Conservation (phyloP, 306 rosid genomes). For the Ochetophila trinervis region DNA sequence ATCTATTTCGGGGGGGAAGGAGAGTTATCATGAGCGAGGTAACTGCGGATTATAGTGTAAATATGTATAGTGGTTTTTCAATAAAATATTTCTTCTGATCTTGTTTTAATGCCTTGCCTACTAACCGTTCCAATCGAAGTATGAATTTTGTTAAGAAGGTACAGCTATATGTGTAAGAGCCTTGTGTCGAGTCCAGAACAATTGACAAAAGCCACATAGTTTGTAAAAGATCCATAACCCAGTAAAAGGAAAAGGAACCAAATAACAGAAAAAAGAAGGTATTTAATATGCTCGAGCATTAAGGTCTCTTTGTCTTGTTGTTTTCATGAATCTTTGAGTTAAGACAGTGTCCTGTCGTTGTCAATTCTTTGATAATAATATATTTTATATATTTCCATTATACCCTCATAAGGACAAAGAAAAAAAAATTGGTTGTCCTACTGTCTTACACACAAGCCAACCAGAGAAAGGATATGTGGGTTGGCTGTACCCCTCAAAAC, state of each 20-base stretch:
- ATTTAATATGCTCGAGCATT: background rate
- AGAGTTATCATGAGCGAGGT: background rate
- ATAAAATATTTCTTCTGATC: background rate
- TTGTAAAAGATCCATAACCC: too few species aligned
- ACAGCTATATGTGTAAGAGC: background rate
- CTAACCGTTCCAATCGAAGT: background rate
- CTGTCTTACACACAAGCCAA: background rate
- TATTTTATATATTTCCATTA: background rate
- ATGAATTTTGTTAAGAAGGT: background rate
- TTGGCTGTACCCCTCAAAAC: background rate
- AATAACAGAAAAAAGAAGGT: background rate
- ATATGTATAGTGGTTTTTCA: slow-evolving; percentile 10
- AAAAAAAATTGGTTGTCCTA: background rate
- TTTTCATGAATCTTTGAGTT: slow-evolving; percentile 15
- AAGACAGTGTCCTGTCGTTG: background rate
- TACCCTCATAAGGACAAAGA: background rate
- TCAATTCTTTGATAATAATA: background rate
- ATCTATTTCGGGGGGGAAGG: background rate
- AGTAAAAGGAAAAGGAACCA: background rate
- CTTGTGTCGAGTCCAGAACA: too few species aligned
- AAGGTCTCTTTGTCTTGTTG: slow-evolving; percentile 8
- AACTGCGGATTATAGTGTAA: background rate
- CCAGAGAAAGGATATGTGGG: slow-evolving; percentile 10
- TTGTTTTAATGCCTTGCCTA: background rate
- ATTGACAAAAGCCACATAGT: too few species aligned